Evolutionary conservation across 1,139 yeast species (phyloP), one percentile per base, ranked within the genome.

Genomic region (Casaregolazyma suthepensis): DNA sequence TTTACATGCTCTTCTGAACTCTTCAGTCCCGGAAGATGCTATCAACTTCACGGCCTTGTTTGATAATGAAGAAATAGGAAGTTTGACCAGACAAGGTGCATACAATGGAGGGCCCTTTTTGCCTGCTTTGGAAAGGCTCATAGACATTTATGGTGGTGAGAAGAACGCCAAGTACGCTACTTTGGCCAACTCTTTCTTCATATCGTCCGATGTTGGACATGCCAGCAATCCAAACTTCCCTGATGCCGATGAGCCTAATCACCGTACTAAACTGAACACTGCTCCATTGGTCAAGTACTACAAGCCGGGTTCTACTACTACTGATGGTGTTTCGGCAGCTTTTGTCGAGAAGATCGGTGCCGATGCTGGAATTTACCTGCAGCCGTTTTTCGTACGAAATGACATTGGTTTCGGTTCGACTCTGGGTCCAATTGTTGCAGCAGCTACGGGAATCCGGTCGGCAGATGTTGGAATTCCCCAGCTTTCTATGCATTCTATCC

Each of bases 21-120:
- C 56, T 40, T 61, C 63, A 3, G 69, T 67, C 45, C 63, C 81
- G 46, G 87, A 75, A 80, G 29, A 76, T 82, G 68, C 83, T 75
- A 60, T 88, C 44, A 81, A 87, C 50, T 83, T 82, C 67, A 80
- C 88, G 50, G 86, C 94, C 0, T 76, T 89, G 56, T 91, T 88
- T 68, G 97, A 91, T 67, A 95, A 91, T 67, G 98, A 91, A 71
- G 98, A 91, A 69, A 80, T 90, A 61, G 97, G 97, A 0, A 86
- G 96, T 4, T 74, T 81, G 29, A 82, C 93, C 38, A 91, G 96
- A 13, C 96, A 90, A 69, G 98, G 98, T 58, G 98, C 97, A 2
- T 90, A 86, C 63, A 87, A 86, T 63, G 89, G 96, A 1, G 84
- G 90, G 31, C 87, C 90, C 66, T 74, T 91, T 52, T 95, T 95